phyloP scores from a whole-genome alignment of 305 asterid genomes.

The Lippia alba region DNA sequence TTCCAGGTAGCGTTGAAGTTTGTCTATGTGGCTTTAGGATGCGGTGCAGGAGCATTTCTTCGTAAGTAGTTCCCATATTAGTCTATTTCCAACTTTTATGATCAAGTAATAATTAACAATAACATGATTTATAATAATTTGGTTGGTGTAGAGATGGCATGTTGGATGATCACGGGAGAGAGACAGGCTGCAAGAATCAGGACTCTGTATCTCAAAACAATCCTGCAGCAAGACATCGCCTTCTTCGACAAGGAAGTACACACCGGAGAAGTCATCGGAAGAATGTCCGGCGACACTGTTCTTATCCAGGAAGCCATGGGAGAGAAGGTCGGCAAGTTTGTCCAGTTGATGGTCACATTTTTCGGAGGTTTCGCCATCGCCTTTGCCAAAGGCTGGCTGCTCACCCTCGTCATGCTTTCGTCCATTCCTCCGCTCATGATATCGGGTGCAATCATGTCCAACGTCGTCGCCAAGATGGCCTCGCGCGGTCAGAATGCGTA shows the following conservation, averaged over 20 bases:
- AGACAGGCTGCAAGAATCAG: constrained; percentile 88
- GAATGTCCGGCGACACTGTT: constrained; percentile 97
- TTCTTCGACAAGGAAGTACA: constrained; percentile 85
- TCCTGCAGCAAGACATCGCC: constrained; percentile 81
- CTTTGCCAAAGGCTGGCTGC: constrained; percentile 82
- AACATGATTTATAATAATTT: neutral
- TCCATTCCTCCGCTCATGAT: constrained; percentile 79
- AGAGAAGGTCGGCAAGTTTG: constrained; percentile 93
- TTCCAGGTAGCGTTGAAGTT: constrained; percentile 63
- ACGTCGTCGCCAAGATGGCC: constrained; percentile 69
- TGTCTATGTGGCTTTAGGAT: constrained; percentile 74
- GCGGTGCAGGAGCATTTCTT: constrained; percentile 72
- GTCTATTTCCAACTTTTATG: too few relatives aligned
- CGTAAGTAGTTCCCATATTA: constrained; percentile 53
- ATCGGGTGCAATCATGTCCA: constrained; percentile 72
- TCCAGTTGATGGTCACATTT: constrained; percentile 74
- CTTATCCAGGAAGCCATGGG: constrained; percentile 97
- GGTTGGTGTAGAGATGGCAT: constrained; percentile 69
- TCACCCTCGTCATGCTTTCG: constrained; percentile 74
- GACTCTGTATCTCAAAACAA: constrained; percentile 66
- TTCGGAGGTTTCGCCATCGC: constrained; percentile 80
- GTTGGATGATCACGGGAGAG: constrained; percentile 98
- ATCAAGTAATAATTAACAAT: too few relatives aligned
- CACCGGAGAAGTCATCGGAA: constrained; percentile 87
- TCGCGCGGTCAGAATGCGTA: constrained; percentile 79